Conservation (phyloP, 179 eudicot genomes). For the Drosera spatulata region DNA sequence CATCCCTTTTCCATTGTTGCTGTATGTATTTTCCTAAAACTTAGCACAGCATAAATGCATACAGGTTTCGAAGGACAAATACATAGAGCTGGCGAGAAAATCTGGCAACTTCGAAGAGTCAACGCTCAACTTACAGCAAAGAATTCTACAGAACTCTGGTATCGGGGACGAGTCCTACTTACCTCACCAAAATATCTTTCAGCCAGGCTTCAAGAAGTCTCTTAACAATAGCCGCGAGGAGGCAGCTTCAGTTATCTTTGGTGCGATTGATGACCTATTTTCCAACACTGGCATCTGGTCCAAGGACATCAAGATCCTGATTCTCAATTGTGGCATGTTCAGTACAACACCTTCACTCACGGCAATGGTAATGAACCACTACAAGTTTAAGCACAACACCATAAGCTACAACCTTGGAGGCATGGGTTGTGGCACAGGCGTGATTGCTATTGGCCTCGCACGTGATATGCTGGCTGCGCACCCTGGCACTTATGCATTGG, state of each 20-base stretch:
- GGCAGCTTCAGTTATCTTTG: conserved; percentile 51
- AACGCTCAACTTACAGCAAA: conserved; percentile 34
- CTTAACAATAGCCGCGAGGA: conserved; percentile 54
- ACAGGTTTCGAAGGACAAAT: conserved; percentile 54
- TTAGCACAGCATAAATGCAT: neutral
- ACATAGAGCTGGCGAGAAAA: conserved; percentile 47
- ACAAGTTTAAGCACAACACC: conserved; percentile 45
- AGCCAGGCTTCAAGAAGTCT: conserved; percentile 21
- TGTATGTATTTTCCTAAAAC: neutral
- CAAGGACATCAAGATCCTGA: conserved; percentile 39
- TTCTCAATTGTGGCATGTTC: conserved; percentile 54
- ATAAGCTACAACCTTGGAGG: conserved; percentile 66
- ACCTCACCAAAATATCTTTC: conserved; percentile 37
- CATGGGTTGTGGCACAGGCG: conserved; percentile 73
- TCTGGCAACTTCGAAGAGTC: conserved; percentile 50
- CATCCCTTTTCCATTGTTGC: neutral
- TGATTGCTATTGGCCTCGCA: conserved; percentile 55
- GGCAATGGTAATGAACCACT: conserved; percentile 68
- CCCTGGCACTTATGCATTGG: conserved; percentile 44
- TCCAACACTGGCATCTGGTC: conserved; percentile 31
- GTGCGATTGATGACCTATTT: conserved; percentile 48
- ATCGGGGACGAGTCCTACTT: conserved; percentile 67
- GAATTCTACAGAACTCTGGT: conserved; percentile 42
- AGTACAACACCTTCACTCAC: conserved; percentile 69
- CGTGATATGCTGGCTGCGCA: conserved; percentile 39